Base-by-base conservation (phyloP, 192 early-diverging fungal genomes). In the Coemansia sp. region DNA sequence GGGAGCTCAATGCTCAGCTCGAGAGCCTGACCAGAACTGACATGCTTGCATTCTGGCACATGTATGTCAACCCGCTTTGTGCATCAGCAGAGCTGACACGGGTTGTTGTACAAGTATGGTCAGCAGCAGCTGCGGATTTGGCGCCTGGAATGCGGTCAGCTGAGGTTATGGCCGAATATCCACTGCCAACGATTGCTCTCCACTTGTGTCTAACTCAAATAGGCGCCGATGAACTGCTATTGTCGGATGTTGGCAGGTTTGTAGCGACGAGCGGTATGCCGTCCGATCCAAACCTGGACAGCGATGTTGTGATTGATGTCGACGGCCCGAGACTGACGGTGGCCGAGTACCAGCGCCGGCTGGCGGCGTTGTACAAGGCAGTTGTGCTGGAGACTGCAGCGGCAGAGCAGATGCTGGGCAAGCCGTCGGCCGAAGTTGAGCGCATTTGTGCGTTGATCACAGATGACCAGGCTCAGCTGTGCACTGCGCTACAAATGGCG, bases 41-140 rank as follows among this genome's bases (percentile, higher is more conserved):
- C 29, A 17, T 83, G 56, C 37, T 75, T 4, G 35, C 4, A 11
- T 78, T 75, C 61, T 74, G 68, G 71, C 65, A 75, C 59, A 64
- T 38, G 0, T 72, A 53, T 48, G 48, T 78, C 2, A 60, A 64
- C 19, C 58, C 63, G 6, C 23, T 41, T n/a, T 23, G 59, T 3
- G 49, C 59, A 8, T 21, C 25, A 11, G 9, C 39, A 9, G 35
- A n/a, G 9, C 23, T 8, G 47, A 64, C 49, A 50, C 59, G 47
- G 16, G 51, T 61, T 37, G n/a, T 68, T 31, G 66, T 61, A 10
- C 66, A 68, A 19, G 59, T 61, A 22, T 68, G 66, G 66, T 35
- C 31, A 35, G 31, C 31, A 35, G 31, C 6, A 8, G 31, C 31
- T 35, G 31, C 31, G 31, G 31, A 35, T 9, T 9, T 35, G 31